Evolutionary conservation across 331 rosid species (phyloP), one percentile per base, ranked within the genome.

Genomic region (Quercus lobata): DNA sequence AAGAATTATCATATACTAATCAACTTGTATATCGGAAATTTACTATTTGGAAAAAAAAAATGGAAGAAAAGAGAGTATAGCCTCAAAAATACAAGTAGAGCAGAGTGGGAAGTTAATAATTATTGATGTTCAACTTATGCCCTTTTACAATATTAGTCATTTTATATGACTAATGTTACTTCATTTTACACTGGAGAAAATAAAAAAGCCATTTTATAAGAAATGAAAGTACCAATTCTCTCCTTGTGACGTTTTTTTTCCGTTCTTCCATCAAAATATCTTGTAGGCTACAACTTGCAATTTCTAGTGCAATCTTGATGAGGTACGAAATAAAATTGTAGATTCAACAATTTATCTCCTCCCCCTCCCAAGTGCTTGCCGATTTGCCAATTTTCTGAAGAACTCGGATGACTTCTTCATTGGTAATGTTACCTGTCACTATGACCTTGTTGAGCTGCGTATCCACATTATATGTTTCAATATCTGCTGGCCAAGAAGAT

Each of bases 391-490:
- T 87, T 85, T 90, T 94, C 2, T 91, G 92, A 71, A 92, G 91
- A 17, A 83, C 97, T 82, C 68, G 80, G 55, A 90, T 85, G 63
- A 94, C 94, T 73, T 92, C 80, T 78, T 92, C 90, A 3, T 81
- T 83, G 1, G 95, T 91, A 5, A 94, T 89, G 52, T 92, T 89
- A 3, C 98, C 97, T 0, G 97, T 90, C 32, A 94, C 96, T 0
- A 71, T 94, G 29, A 91, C 96, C 83, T 92, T 92, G 87, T 81
- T 89, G 78, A 87, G 83, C 81, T 91, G 57, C 57, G 82, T 87
- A 69, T 94, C 97, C 68, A 84, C 91, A 35, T 92, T 81, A 7
- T 92, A 94, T 2, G 94, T 88, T 79, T 94, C 97, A 19, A 92
- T 92, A 78, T 92, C 97, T 94, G 91, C 79, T 4, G 55, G 3